Base-by-base conservation (phyloP, 352 stramenopile species). In the Phytopythium vexans region DNA sequence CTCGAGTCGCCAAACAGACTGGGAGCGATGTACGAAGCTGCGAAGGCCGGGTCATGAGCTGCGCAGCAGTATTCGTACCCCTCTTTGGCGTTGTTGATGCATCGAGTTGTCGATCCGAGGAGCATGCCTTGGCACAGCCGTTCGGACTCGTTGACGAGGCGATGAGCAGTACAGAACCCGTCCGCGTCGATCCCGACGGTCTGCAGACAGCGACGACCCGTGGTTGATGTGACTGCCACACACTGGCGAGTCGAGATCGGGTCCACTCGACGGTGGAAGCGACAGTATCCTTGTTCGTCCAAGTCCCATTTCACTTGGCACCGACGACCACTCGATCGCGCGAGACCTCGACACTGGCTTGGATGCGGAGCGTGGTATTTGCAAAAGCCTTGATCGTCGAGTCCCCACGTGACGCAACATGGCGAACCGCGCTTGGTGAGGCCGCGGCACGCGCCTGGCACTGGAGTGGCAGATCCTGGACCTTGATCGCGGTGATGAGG, bases 31-130 rank as follows among this genome's bases (percentile, higher is more conserved):
- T 66, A 66, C 33, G 52, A 21, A 37, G 42, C 42, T 49, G 27
- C 47, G 32, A 55, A 51, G 10, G 37, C 16, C 1, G 60, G 64
- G 33, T 77, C 66, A 55, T 81, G 70, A 4, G 60, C 58, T 31
- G 70, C 61, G 49, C 67, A 77, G 51, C 70, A 81, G 33, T 63
- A 80, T 11, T 45, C 39, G 40, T 80, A 77, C 31, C 41, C 52
- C 0, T 16, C 21, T 31, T 49, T 49, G 15, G 56, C 65, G 21
- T 66, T 58, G 41, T 72, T 67, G 1, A 6, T 46, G 40, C 64
- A 72, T 0, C 8, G 32, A n/a, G 49, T 32, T 3, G 14, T 57
- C 3, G 50, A 54, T 4, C 49, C 50, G 12, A 57, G 33, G 15
- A 65, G 38, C 42, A 56, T 0, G 10, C 63, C 64, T 11, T 34